phyloP scores from a whole-genome alignment of 2,329 filamentous ascomycete species.

The Didymella exigua region DNA sequence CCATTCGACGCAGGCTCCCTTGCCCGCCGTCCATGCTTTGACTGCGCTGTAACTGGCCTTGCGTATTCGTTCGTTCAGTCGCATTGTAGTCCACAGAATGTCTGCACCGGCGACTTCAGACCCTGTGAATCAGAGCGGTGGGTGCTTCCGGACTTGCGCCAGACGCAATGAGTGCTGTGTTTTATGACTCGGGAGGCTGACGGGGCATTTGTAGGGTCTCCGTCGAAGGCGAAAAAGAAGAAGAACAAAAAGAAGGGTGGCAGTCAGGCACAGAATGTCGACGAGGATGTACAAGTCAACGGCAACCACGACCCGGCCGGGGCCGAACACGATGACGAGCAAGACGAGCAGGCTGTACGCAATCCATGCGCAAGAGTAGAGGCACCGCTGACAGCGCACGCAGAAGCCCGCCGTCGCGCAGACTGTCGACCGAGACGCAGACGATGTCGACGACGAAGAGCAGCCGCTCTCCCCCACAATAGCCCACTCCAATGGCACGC shows the following conservation, averaged over 20 bases:
- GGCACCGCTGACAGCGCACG: background rate
- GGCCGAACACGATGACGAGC: slow-evolving; percentile 37
- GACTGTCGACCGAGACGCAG: slow-evolving; percentile 34
- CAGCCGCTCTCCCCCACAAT: slow-evolving; percentile 37
- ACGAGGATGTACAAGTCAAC: slow-evolving; percentile 36
- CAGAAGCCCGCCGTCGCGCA: slow-evolving; percentile 31
- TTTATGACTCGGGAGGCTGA: slow-evolving; percentile 20
- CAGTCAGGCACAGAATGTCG: slow-evolving; percentile 24
- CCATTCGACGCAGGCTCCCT: slow-evolving; percentile 35
- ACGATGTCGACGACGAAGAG: slow-evolving; percentile 46
- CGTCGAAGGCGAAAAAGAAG: slow-evolving; percentile 49
- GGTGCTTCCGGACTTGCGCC: slow-evolving; percentile 30
- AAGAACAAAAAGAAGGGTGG: slow-evolving; percentile 48
- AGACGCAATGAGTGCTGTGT: slow-evolving; percentile 1
- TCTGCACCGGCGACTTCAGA: slow-evolving; percentile 35
- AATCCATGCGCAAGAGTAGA: background rate
- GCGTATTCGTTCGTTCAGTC: background rate
- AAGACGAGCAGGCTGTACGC: slow-evolving; percentile 45
- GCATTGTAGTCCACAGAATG: slow-evolving; percentile 28
- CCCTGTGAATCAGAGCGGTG: slow-evolving; percentile 44
- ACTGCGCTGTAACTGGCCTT: slow-evolving; percentile 14
- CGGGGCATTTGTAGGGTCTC: slow-evolving; percentile 26
- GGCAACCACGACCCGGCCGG: slow-evolving; percentile 31
- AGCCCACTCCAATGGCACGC: slow-evolving; percentile 40
- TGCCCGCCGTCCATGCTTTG: slow-evolving; percentile 19